Percentiles rank a stretch among this genome's conserved stretches.
These are phyloP conservation scores for Crataegus laevigata DNA, from an alignment of 306 rosid genomes.

Conservation along the genomic window DNA sequence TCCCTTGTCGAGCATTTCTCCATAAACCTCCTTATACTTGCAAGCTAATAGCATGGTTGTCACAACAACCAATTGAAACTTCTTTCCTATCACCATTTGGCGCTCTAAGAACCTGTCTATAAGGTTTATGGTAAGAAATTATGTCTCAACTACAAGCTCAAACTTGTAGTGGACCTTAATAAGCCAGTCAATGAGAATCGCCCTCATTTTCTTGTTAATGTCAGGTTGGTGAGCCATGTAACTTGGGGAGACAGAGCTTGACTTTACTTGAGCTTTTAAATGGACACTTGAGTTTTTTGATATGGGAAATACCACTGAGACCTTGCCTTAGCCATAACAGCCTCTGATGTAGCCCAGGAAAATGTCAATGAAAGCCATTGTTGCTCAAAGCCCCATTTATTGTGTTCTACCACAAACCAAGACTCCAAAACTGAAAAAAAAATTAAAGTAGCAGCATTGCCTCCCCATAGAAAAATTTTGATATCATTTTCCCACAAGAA, in stretches of 20 bases:
- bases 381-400: no score
- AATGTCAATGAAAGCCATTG: no score
- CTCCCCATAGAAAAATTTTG: no score
- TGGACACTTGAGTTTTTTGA: no score
- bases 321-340: no score
- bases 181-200: slow-evolving; percentile 53
- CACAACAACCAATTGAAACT: slow-evolving; percentile 55
- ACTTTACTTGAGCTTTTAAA: no score
- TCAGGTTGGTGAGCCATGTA: slow-evolving; percentile 47
- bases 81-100: slow-evolving; percentile 37
- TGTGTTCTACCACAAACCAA: no score
- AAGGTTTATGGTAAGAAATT: slow-evolving; percentile 42
- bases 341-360: no score
- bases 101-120: slow-evolving; percentile 48
- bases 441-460: no score
- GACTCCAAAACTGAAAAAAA: no score
- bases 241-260: slow-evolving; percentile 26
- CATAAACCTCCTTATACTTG: slow-evolving; percentile 58
- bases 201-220: slow-evolving; percentile 56
- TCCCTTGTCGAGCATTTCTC: slow-evolving; percentile 63
- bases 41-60: slow-evolving; percentile 53
- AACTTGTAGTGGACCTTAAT: slow-evolving; percentile 63
- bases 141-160: slow-evolving; percentile 57
- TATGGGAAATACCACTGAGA: no score
- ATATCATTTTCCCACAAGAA: no score